A percentile compares a stretch with the other conserved stretches of the same genome.
phyloP scores from a whole-genome alignment of 306 rosid genomes.

The Acacia crassicarpa region DNA sequence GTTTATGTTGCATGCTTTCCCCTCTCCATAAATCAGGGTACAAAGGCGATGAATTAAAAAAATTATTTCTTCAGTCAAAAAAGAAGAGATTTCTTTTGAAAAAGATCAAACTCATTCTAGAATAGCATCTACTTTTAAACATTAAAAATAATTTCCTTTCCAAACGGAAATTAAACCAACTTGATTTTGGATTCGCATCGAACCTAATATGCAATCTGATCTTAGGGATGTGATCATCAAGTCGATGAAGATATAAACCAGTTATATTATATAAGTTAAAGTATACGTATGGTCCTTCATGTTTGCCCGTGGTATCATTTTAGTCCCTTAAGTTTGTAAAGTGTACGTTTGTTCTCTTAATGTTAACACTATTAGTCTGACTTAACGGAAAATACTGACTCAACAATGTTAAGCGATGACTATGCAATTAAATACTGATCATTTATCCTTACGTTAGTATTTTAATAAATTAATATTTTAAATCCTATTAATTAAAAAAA shows the following conservation, averaged over 20 bases:
- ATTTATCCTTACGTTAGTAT: no score
- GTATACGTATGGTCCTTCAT: no score
- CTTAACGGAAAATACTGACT: no score
- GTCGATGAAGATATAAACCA: background rate
- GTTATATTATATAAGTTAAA: no score
- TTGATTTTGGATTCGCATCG: background rate
- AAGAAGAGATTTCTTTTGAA: background rate
- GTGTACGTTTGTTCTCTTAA: no score
- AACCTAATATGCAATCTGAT: background rate
- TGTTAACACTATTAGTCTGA: no score
- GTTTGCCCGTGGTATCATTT: no score
- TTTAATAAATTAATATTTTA: no score
- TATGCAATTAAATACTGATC: no score
- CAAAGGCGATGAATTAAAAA: background rate
- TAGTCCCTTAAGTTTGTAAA: no score
- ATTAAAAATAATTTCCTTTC: background rate
- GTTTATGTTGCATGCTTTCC: background rate
- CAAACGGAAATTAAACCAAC: background rate
- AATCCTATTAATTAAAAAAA: no score
- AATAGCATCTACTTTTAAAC: background rate
- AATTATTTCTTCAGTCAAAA: background rate
- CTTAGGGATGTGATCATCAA: background rate
- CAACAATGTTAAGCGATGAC: no score
- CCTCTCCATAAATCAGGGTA: background rate
- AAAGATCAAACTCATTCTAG: background rate